A percentile compares a stretch with the other conserved stretches of the same genome.
These are phyloP conservation scores for Diplodia sapinea DNA, from an alignment of 2,329 filamentous ascomycete genomes.

Conservation along the genomic window DNA sequence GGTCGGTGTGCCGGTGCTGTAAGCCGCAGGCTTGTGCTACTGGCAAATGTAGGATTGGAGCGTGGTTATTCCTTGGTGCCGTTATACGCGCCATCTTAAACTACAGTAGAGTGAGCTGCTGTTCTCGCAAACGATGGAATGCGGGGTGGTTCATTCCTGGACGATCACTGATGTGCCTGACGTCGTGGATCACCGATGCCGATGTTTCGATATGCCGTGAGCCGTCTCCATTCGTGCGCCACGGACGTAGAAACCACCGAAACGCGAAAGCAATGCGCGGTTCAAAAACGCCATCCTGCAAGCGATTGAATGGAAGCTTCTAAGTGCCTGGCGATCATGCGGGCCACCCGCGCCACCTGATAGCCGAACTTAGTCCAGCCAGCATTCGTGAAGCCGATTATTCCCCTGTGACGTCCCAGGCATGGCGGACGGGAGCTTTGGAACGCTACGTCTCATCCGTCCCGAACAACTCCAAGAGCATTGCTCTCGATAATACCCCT, in stretches of 20 bases:
- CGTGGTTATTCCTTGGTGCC: background rate
- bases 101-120: background rate
- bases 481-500: background rate
- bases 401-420: background rate
- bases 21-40: background rate
- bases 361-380: background rate
- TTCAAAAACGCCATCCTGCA: background rate
- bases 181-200: background rate
- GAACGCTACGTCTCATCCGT: constrained; percentile 17
- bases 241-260: background rate
- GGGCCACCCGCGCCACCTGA: background rate
- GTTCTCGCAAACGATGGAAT: background rate
- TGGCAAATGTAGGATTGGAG: background rate
- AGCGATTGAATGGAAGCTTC: background rate
- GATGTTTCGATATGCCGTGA: background rate
- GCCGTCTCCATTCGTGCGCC: constrained; percentile 5
- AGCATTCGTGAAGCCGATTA: background rate
- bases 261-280: background rate
- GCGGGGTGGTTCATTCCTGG: background rate
- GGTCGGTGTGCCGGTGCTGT: background rate
- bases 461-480: background rate
- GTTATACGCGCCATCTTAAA: background rate
- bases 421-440: background rate
- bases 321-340: background rate
- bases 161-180: background rate